These are phyloP conservation scores for Cladosporium halotolerans DNA, from an alignment of 2,329 filamentous ascomycete species.

Conservation along the genomic window DNA sequence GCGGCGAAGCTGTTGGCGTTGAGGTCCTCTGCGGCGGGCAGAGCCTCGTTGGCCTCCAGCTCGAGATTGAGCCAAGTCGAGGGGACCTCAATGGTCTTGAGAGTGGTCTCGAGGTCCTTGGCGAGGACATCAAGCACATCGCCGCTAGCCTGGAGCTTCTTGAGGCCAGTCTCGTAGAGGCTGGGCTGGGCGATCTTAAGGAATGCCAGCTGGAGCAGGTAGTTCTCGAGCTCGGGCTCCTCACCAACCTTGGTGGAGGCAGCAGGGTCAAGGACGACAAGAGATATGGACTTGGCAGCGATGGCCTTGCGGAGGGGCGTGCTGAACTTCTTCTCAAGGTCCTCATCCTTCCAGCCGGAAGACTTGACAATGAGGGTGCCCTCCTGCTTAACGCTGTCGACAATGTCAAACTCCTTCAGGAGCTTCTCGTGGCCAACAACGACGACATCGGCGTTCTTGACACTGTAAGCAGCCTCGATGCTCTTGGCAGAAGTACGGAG, in stretches of 20 bases:
- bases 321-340: constrained; percentile 80
- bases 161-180: constrained; percentile 54
- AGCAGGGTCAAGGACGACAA: constrained; percentile 70
- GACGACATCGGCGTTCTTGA: constrained; percentile 71
- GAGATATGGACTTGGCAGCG: constrained; percentile 60
- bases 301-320: constrained; percentile 64
- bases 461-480: constrained; percentile 75
- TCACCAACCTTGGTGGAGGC: constrained; percentile 62
- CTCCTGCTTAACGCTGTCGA: constrained; percentile 62
- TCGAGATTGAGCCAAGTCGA: constrained; percentile 72
- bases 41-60: constrained; percentile 48
- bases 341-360: constrained; percentile 75
- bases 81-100: constrained; percentile 69
- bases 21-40: constrained; percentile 57
- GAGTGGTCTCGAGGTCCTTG: constrained; percentile 57
- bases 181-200: constrained; percentile 68
- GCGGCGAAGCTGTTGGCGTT: constrained; percentile 74
- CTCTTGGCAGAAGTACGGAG: constrained; percentile 76
- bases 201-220: constrained; percentile 76
- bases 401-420: constrained; percentile 68
- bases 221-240: constrained; percentile 54
- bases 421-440: constrained; percentile 76
- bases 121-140: constrained; percentile 58
- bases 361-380: constrained; percentile 71
- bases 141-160: constrained; percentile 59